Evolutionary conservation across 768 basidiomycete genomes (phyloP), one percentile per base, ranked within the genome.

Genomic region (Termitomyces sp.): DNA sequence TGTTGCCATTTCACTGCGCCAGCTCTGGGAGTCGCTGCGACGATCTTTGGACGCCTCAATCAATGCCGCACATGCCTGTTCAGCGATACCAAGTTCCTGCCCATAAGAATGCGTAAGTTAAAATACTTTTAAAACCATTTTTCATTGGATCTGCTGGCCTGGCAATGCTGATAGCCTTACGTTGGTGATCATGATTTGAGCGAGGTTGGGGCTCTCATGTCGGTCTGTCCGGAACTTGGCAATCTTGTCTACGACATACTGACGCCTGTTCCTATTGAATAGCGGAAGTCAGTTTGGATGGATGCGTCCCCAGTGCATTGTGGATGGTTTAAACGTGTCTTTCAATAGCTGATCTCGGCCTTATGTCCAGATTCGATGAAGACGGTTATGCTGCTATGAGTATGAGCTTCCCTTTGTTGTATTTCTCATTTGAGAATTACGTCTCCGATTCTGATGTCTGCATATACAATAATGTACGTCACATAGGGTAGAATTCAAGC

Each of bases 11-110:
- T 23, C 23, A 23, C 23, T 23, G 1, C 2, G 23, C 23, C 23
- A 23, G 23, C 1, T 23, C 2, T 23, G 23, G 23, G 23, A 23
- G 23, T 23, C 2, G 23, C 23, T 23, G 23, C 2, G 23, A 23
- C 23, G n/a, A n/a, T n/a, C n/a, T n/a, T n/a, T n/a, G 2, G 23
- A 23, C 23, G 2, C 23, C 2, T 23, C 2, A 23, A 23, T 84
- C 42, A 19, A 43, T 43, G 42, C 40, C 19, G 17, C 19, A 6
- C 1, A 43, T 43, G 10, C 42, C 42, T 9, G n/a, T 43, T 21
- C 19, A 19, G 12, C 4, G 9, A 43, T 21, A 3, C 21, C 42
- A 21, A 9, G 23, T 43, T 4, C 10, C 11, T 9, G 19, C n/a
- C 17, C 4, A 17, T 38, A 17, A 38, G 1, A 23, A 2, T 23